Conservation (phyloP, 2,329 filamentous ascomycete species). For the Drechslerella dactyloides region DNA sequence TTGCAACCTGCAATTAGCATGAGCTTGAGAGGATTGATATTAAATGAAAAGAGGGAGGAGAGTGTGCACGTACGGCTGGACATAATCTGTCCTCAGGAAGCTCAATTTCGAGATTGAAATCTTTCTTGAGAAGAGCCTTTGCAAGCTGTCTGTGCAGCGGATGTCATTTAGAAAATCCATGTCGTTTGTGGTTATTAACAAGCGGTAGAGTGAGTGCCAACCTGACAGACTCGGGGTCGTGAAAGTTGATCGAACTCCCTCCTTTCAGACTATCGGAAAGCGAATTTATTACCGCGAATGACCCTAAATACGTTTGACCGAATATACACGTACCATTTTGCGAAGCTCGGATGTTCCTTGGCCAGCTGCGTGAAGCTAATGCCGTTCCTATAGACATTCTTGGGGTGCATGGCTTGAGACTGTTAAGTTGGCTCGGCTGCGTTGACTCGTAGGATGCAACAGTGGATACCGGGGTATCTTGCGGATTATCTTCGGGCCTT, state of each 20-base stretch:
- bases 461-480: not conserved
- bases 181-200: not conserved
- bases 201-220: slow-evolving; percentile 59
- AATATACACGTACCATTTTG: slow-evolving; percentile 58
- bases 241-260: slow-evolving; percentile 76
- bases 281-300: too few species aligned
- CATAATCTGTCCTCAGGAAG: slow-evolving; percentile 81
- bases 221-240: slow-evolving; percentile 75
- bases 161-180: slow-evolving; percentile 14
- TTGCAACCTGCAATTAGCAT: too few species aligned
- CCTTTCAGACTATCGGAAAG: slow-evolving; percentile 63
- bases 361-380: slow-evolving; percentile 70
- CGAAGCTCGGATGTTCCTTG: slow-evolving; percentile 66
- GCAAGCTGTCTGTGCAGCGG: slow-evolving; percentile 67
- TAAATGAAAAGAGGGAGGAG: not conserved
- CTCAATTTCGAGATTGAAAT: slow-evolving; percentile 75
- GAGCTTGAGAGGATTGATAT: not conserved
- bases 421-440: slow-evolving; percentile 2
- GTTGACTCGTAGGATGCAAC: slow-evolving; percentile 23
- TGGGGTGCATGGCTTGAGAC: slow-evolving; percentile 54
- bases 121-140: slow-evolving; percentile 73
- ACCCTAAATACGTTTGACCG: too few species aligned
- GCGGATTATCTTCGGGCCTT: too few species aligned
- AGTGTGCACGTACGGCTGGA: slow-evolving; percentile 69
- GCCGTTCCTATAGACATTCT: slow-evolving; percentile 64